Conservation (phyloP, 140 eudicot species). For the Flaveria floridana region DNA sequence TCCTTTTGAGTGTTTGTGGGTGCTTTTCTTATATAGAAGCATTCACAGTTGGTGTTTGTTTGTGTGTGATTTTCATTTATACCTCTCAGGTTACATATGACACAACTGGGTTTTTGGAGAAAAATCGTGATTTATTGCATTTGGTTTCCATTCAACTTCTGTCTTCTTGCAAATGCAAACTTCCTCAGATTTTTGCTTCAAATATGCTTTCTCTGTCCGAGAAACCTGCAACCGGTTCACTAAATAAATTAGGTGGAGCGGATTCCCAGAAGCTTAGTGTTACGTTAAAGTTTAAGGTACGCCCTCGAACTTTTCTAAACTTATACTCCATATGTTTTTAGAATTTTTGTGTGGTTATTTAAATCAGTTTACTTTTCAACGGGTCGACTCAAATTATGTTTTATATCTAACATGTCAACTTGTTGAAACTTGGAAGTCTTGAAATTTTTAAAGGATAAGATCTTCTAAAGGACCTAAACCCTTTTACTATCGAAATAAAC, state of each 20-base stretch:
- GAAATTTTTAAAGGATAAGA: not conserved
- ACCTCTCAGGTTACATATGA: constrained; percentile 51
- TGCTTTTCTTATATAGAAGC: not conserved
- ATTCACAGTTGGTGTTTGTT: too few species aligned
- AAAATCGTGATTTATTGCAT: constrained; percentile 64
- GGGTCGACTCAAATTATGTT: not conserved
- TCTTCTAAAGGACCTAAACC: not conserved
- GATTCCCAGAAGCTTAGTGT: constrained; percentile 74
- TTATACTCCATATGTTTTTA: not conserved
- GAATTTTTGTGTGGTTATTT: not conserved
- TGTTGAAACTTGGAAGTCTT: not conserved
- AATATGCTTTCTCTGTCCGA: constrained; percentile 33
- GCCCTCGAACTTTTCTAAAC: not conserved
- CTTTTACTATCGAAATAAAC: not conserved
- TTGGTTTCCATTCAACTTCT: constrained; percentile 52
- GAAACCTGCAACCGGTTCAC: constrained; percentile 31
- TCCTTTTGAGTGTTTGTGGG: not conserved
- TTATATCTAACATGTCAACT: not conserved
- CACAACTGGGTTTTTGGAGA: constrained; percentile 67
- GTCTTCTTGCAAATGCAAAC: constrained; percentile 47
- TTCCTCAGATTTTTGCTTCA: constrained; percentile 46
- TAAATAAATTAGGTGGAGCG: constrained; percentile 39
- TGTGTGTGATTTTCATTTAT: constrained; percentile 9
- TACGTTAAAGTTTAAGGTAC: constrained; percentile 81
- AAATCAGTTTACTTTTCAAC: not conserved